A percentile compares a stretch with the other conserved stretches of the same genome.
These are phyloP conservation scores for Persicaria tinctoria DNA, from an alignment of 148 eudicot species.

Conservation along the genomic window DNA sequence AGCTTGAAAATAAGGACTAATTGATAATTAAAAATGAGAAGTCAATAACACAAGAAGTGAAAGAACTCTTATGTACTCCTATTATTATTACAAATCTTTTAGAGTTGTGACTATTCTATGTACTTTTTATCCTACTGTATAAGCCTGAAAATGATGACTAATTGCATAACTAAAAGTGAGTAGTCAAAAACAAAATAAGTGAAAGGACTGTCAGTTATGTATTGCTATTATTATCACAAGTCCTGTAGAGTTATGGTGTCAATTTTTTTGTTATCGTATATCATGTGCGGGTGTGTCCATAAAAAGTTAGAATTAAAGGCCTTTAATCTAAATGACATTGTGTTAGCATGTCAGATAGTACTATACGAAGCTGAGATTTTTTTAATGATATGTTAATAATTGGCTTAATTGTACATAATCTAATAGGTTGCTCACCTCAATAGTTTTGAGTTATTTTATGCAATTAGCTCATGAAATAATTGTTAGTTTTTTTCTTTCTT, in stretches of 20 bases:
- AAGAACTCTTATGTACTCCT: no score
- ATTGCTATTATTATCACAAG: background rate
- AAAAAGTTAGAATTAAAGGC: background rate
- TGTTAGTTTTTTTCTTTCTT: background rate
- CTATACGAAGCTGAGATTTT: background rate
- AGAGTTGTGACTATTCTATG: no score
- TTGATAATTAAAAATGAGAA: no score
- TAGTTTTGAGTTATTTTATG: conserved; percentile 5
- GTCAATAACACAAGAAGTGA: no score
- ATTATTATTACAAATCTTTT: no score
- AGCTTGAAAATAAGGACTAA: background rate
- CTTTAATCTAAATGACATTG: background rate
- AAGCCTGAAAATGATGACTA: no score
- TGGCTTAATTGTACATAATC: no score
- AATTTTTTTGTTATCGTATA: background rate
- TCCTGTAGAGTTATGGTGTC: background rate
- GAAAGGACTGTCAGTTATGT: background rate
- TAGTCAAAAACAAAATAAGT: no score
- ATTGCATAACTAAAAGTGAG: no score
- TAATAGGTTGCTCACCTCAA: no score
- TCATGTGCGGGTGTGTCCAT: background rate
- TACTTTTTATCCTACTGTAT: no score
- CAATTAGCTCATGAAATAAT: background rate
- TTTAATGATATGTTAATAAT: no score
- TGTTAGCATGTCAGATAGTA: background rate